Evolutionary conservation across 2,329 filamentous ascomycete species (phyloP).

Genomic region (Colletotrichum theobromicola): DNA sequence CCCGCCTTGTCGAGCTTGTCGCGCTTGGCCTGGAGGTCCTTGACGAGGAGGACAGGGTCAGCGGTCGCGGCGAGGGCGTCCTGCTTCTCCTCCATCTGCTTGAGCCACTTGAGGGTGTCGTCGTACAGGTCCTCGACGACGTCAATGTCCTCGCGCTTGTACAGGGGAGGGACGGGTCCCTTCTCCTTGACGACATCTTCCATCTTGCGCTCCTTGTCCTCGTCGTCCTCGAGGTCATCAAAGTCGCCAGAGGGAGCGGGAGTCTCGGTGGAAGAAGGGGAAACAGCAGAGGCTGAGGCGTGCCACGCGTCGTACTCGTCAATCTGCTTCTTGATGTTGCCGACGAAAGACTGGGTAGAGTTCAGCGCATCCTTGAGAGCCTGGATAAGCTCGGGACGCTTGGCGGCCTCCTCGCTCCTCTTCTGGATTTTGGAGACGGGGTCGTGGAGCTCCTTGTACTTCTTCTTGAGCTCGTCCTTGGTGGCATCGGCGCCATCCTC

Average conservation of each 20-base stretch:
- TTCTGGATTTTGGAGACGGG: conserved; percentile 80
- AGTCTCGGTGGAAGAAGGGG: conserved; percentile 39
- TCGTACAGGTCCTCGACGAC: conserved; percentile 67
- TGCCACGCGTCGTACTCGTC: conserved; percentile 68
- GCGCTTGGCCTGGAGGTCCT: conserved; percentile 73
- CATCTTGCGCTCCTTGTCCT: conserved; percentile 42
- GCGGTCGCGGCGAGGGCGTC: conserved; percentile 71
- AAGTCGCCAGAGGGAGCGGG: conserved; percentile 60
- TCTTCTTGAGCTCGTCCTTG: conserved; percentile 75
- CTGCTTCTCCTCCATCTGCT: conserved; percentile 73
- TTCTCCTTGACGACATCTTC: conserved; percentile 49
- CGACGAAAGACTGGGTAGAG: conserved; percentile 73
- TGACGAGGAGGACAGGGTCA: conserved; percentile 75
- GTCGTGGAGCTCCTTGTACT: conserved; percentile 77
- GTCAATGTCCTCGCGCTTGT: conserved; percentile 75
- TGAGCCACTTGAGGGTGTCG: conserved; percentile 74
- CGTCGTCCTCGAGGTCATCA: conserved; percentile 81
- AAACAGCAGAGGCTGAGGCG: conserved; percentile 56
- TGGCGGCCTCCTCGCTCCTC: conserved; percentile 73
- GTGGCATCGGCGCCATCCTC: conserved; percentile 80
- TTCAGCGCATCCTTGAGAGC: conserved; percentile 73
- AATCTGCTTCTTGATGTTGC: conserved; percentile 74
- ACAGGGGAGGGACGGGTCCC: conserved; percentile 68
- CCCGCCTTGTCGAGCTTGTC: conserved; percentile 74
- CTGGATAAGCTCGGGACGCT: conserved; percentile 74